Percentiles rank a stretch among this genome's conserved stretches.
These are phyloP conservation scores for Phytopythium oedochilum DNA, from an alignment of 352 stramenopile genomes.

Conservation along the genomic window DNA sequence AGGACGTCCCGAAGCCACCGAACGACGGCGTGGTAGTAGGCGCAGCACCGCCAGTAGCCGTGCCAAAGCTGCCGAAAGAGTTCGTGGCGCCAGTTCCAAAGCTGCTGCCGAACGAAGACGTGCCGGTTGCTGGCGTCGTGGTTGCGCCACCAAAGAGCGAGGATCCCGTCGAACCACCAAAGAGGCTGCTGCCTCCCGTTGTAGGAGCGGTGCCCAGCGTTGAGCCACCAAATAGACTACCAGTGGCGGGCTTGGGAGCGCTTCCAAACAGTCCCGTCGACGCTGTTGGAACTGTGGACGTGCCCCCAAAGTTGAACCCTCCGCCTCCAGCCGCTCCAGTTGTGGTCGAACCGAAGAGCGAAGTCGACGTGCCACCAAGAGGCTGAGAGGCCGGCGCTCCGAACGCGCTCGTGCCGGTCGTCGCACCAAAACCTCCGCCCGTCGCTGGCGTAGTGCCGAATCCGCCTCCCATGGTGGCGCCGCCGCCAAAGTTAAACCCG, in stretches of 20 bases:
- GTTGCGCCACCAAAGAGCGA: conserved; percentile 3
- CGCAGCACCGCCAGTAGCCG: not conserved
- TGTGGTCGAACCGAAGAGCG: conserved; percentile 3
- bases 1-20: conserved; percentile 3
- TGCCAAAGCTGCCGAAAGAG: conserved; percentile 3
- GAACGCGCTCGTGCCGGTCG: conserved; percentile 13
- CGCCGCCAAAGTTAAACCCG: conserved; percentile 11
- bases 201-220: not conserved
- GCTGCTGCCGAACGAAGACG: conserved; percentile 3
- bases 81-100: conserved; percentile 1
- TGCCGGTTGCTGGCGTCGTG: not conserved
- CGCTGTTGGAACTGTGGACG: not conserved
- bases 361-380: conserved; percentile 1
- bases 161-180: not conserved
- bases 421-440: conserved; percentile 24
- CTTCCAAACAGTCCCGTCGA: conserved; percentile 1
- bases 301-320: conserved; percentile 6
- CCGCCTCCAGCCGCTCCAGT: conserved; percentile 4
- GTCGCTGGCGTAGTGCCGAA: conserved; percentile 15
- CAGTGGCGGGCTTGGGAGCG: not conserved
- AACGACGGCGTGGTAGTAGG: conserved; percentile 4
- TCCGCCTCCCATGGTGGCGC: conserved; percentile 2
- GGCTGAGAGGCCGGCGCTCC: conserved; percentile 4
- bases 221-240: conserved; percentile 2
- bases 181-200: not conserved